Evolutionary conservation across 495 filamentous ascomycete genomes (phyloP), one percentile per base, ranked within the genome.

Genomic region (Talaromyces thailandensis): DNA sequence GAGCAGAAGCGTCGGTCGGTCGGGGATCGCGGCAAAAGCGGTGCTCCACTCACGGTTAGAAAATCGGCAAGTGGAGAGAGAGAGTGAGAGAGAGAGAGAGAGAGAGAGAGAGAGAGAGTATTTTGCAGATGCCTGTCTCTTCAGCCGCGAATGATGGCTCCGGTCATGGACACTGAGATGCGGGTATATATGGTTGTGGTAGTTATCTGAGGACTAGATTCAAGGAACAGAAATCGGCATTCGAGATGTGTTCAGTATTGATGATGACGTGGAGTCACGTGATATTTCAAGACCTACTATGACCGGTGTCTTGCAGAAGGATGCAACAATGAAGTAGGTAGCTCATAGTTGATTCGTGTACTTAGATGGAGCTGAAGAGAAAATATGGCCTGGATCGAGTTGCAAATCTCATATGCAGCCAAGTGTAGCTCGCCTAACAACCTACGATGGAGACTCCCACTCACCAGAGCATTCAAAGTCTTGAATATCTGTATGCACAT

Each of bases 21-120:
- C 32, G 32, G 57, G 57, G 57, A 59, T 45, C 21, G 57, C 57
- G 29, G 55, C 55, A 31, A n/a, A n/a, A 16, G 2, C 24, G 16
- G 4, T 9, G 18, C 59, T 61, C 59, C 59, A 61, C 59, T 26
- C 59, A 61, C 59, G 59, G 59, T 50, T 51, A 61, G 43, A 48
- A 61, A 50, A 23, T 61, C 59, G 59, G 59, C 59, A 61, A 61
- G 59, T 55, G 51, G 51, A 55, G 51, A 55, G 51, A 6, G 6
- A 48, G 40, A 48, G n/a, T n/a, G n/a, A n/a, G n/a, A n/a, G n/a
- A n/a, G n/a, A n/a, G n/a, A n/a, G n/a, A n/a, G n/a, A n/a, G n/a
- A n/a, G n/a, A n/a, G n/a, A n/a, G n/a, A n/a, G n/a, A n/a, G n/a
- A n/a, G n/a, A n/a, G n/a, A n/a, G n/a, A n/a, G n/a, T n/a, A n/a